Evolutionary conservation across 176 grass and related monocot genomes (phyloP), one percentile per base, ranked within the genome.

Genomic region (Tuctoria greenei): DNA sequence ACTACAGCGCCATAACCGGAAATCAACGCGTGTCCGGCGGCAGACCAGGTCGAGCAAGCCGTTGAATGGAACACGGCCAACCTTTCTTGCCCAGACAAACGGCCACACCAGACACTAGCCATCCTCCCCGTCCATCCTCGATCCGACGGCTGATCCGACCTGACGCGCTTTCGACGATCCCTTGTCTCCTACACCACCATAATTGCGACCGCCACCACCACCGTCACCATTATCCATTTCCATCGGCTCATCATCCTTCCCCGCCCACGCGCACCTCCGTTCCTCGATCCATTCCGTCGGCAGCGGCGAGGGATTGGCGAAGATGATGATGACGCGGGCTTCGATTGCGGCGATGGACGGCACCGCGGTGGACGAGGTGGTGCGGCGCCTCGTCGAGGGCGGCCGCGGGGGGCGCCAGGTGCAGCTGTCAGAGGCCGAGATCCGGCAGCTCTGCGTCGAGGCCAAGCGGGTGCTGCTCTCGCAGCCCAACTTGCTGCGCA

Each of bases 391-490:
- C 31, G 58, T 91, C 9, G 88, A 91, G 46, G 92, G 87, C 45
- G 90, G 90, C 66, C 78, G 87, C 43, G 69, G 71, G n/a, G 86
- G 88, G 24, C 75, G 79, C 56, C 93, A 93, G 90, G 93, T 97
- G 38, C 83, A 88, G 80, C 82, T 97, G 23, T 97, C 90, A 13
- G 93, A 97, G 86, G 80, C 90, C 69, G 93, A 93, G 90, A 97
- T 97, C 79, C 88, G 93, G n/a, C 90, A 93, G 81, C 93, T 96
- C 58, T 96, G 93, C 85, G 90, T 96, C 46, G 90, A 97, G 70
- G 93, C 88, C 8, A 97, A 93, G 74, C 76, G 83, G 40, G 90
- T 93, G 63, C 77, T 97, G 18, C 86, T 97, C 70, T 86, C 90
- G 42, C 88, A 97, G 88, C 90, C 93, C 5, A 91, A 79, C 54